Evolutionary conservation across 2,329 filamentous ascomycete genomes (phyloP), one percentile per base, ranked within the genome.

Genomic region (Pestalotiopsis sp.): DNA sequence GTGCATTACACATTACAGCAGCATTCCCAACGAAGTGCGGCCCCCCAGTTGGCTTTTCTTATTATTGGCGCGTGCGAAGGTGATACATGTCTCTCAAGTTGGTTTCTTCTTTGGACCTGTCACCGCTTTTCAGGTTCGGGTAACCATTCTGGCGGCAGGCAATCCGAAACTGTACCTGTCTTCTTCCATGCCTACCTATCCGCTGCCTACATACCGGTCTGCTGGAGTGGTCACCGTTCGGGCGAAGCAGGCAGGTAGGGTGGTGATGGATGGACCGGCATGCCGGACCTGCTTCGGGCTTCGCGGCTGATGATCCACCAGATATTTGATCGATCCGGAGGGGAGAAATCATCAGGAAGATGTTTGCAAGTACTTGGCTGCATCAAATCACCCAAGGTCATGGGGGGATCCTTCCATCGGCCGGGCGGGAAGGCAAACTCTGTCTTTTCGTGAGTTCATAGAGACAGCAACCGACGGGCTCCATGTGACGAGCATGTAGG

Each of bases 51-150:
- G 45, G 45, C 45, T 52, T 52, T n/a, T 17, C 20, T 52, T 52
- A n/a, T 17, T 52, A 17, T n/a, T 52, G 45, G 45, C 17, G 45
- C 45, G 45, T 52, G 45, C 45, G 45, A 52, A 52, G n/a, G 45
- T 52, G 45, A 52, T 52, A 52, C 45, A 52, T 52, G 45, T 52
- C 45, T 52, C 45, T 36, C 13, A 59, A 59, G 14, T 17, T 59
- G 57, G 57, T 59, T 59, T n/a, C 57, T 59, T 59, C 20, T 59
- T 36, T 13, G 57, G 27, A 13, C 27, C 57, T 59, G 57, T 59
- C 57, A 59, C 57, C 57, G 57, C 57, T 59, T 31, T 59, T 59
- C 57, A n/a, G 45, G 45, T 52, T 52, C 45, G 45, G 45, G 45
- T 20, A 52, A 20, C 45, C 45, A 23, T 59, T 27, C 57, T 59